A percentile compares a stretch with the other conserved stretches of the same genome.
Conservation (phyloP, 2,329 filamentous ascomycete species). For the Metarhizium humberi region DNA sequence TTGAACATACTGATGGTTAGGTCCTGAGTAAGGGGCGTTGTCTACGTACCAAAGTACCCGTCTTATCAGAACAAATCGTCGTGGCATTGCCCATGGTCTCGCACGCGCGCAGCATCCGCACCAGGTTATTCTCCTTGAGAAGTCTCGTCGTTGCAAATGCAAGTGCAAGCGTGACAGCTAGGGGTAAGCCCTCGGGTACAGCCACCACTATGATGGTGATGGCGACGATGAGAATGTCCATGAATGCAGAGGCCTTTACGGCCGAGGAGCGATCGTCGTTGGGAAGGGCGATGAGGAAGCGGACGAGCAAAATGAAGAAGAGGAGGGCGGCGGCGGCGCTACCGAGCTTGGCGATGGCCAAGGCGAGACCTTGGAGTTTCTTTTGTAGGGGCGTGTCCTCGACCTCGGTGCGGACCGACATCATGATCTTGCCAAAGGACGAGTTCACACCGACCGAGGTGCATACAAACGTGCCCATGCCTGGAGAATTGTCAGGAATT, state of each 20-base stretch:
- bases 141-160: slow-evolving; percentile 62
- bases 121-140: slow-evolving; percentile 62
- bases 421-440: slow-evolving; percentile 45
- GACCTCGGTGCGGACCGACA: slow-evolving; percentile 41
- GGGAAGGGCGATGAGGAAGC: slow-evolving; percentile 58
- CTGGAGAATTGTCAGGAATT: slow-evolving; percentile 11
- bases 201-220: slow-evolving; percentile 60
- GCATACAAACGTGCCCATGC: slow-evolving; percentile 43
- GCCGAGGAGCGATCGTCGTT: slow-evolving; percentile 36
- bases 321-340: slow-evolving; percentile 62
- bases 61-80: slow-evolving; percentile 64
- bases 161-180: slow-evolving; percentile 58
- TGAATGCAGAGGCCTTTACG: slow-evolving; percentile 48
- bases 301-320: slow-evolving; percentile 70
- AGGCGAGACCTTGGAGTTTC: slow-evolving; percentile 33
- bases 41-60: slow-evolving; percentile 20
- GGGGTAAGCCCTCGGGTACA: slow-evolving; percentile 55
- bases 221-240: slow-evolving; percentile 56
- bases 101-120: slow-evolving; percentile 57
- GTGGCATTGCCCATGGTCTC: slow-evolving; percentile 66
- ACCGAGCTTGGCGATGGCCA: slow-evolving; percentile 31
- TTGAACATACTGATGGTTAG: no score
- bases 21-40: not conserved
- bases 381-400: slow-evolving; percentile 45
- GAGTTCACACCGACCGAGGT: slow-evolving; percentile 48